A percentile compares a stretch with the other conserved stretches of the same genome.
phyloP scores from a whole-genome alignment of 2,329 filamentous ascomycete genomes.

The Beauveria scarabaeidicola region DNA sequence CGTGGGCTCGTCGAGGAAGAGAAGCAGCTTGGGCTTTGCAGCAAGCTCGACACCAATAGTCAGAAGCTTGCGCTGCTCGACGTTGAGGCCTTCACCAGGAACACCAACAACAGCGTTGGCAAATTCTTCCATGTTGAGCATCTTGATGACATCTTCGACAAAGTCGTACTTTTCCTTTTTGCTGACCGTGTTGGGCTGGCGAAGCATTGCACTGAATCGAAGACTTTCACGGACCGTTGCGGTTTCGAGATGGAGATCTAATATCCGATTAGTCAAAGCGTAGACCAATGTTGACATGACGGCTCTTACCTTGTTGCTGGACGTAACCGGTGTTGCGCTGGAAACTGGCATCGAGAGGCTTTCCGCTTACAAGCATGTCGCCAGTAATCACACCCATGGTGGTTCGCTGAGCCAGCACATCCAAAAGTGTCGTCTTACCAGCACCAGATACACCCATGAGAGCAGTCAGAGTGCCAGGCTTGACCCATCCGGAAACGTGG shows the following conservation, averaged over 20 bases:
- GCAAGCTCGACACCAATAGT: conserved; percentile 55
- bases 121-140: conserved; percentile 60
- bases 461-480: conserved; percentile 78
- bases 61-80: conserved; percentile 53
- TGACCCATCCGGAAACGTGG: conserved; percentile 79
- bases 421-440: conserved; percentile 35
- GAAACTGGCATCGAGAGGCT: conserved; percentile 46
- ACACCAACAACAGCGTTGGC: conserved; percentile 57
- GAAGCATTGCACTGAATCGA: conserved; percentile 47
- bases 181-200: conserved; percentile 45
- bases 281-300: not conserved
- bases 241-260: conserved; percentile 48
- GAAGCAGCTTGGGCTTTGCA: conserved; percentile 47
- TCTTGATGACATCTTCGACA: conserved; percentile 56
- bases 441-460: conserved; percentile 55
- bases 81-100: conserved; percentile 51
- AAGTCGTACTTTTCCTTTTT: conserved; percentile 51
- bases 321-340: conserved; percentile 60
- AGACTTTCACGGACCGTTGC: conserved; percentile 48
- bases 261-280: not conserved
- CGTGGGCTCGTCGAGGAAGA: conserved; percentile 56
- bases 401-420: conserved; percentile 39
- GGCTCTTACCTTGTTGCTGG: conserved; percentile 48
- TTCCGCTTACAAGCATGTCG: conserved; percentile 58
- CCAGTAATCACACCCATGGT: conserved; percentile 56